Conservation (phyloP, 2,329 filamentous ascomycete genomes). For the Calonectria hawksworthii region DNA sequence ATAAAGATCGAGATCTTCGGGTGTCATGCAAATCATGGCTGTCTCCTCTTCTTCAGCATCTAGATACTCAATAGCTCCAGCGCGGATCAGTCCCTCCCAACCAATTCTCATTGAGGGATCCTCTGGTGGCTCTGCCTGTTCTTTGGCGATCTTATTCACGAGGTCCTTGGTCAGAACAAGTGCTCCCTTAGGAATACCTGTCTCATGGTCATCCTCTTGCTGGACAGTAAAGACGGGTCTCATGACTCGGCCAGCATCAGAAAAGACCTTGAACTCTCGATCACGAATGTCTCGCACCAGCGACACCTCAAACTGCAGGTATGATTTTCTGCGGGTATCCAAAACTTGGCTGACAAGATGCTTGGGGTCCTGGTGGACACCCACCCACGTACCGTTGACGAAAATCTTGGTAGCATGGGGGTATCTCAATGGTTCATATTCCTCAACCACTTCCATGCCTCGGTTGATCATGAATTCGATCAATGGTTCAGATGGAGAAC, state of each 20-base stretch:
- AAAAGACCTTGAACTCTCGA: slow-evolving; percentile 98
- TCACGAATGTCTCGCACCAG: slow-evolving; percentile 97
- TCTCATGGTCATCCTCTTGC: slow-evolving; percentile 83
- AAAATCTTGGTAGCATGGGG: slow-evolving; percentile 98
- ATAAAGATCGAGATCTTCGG: slow-evolving; percentile 89
- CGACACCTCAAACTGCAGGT: slow-evolving; percentile 92
- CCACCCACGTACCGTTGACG: slow-evolving; percentile 98
- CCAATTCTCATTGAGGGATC: slow-evolving; percentile 78
- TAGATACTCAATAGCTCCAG: slow-evolving; percentile 93
- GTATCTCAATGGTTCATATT: slow-evolving; percentile 88
- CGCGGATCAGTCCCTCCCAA: slow-evolving; percentile 88
- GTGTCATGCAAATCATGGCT: slow-evolving; percentile 99
- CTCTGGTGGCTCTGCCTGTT: slow-evolving; percentile 76
- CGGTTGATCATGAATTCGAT: slow-evolving; percentile 96
- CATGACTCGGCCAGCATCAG: slow-evolving; percentile 95
- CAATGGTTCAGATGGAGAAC: slow-evolving; percentile 90
- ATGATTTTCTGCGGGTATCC: slow-evolving; percentile 82
- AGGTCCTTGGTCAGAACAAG: slow-evolving; percentile 89
- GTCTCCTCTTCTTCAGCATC: slow-evolving; percentile 99
- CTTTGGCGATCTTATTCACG: slow-evolving; percentile 79
- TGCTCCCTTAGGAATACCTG: slow-evolving; percentile 70
- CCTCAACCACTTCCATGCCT: slow-evolving; percentile 96
- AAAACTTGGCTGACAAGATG: slow-evolving; percentile 85
- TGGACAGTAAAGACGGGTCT: slow-evolving; percentile 94
- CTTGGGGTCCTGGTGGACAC: slow-evolving; percentile 90